These are phyloP conservation scores for Rhodosporidiobolus odoratus DNA, from an alignment of 768 basidiomycete genomes.

Conservation along the genomic window DNA sequence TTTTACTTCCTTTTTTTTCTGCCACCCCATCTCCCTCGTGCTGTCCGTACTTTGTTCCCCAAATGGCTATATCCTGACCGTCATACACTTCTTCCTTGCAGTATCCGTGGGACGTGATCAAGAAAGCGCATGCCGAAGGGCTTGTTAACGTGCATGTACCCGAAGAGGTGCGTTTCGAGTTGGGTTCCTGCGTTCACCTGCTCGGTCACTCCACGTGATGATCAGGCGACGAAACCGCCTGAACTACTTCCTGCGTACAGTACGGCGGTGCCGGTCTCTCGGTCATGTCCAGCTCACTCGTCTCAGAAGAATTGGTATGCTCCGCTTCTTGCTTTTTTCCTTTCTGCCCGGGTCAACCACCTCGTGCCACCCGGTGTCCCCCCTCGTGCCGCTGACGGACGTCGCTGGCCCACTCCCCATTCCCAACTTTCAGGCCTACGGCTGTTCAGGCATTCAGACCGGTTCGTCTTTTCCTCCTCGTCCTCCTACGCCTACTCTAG, in stretches of 20 bases:
- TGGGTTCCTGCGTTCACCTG: background rate
- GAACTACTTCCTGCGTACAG: conserved; percentile 11
- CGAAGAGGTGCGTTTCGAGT: conserved; percentile 41
- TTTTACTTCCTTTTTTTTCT: background rate
- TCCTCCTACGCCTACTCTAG: background rate
- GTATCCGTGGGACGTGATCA: conserved; percentile 48
- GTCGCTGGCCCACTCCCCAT: too few species aligned
- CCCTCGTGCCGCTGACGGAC: too few species aligned
- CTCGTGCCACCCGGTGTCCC: too few species aligned
- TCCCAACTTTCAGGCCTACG: background rate
- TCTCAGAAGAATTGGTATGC: conserved; percentile 44
- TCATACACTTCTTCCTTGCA: too few species aligned
- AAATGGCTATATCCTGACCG: too few species aligned
- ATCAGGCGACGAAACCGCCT: too few species aligned
- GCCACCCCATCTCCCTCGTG: too few species aligned
- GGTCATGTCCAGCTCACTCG: conserved; percentile 46
- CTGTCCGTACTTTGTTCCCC: too few species aligned
- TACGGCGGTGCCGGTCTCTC: conserved; percentile 48
- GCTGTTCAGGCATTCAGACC: conserved; percentile 36
- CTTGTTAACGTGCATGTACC: conserved; percentile 49
- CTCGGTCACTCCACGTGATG: background rate
- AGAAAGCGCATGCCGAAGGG: conserved; percentile 47
- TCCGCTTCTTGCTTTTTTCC: background rate
- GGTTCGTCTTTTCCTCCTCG: background rate
- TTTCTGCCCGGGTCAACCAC: too few species aligned